These are phyloP conservation scores for Breynia disticha DNA, from an alignment of 441 rosid species.

Conservation along the genomic window DNA sequence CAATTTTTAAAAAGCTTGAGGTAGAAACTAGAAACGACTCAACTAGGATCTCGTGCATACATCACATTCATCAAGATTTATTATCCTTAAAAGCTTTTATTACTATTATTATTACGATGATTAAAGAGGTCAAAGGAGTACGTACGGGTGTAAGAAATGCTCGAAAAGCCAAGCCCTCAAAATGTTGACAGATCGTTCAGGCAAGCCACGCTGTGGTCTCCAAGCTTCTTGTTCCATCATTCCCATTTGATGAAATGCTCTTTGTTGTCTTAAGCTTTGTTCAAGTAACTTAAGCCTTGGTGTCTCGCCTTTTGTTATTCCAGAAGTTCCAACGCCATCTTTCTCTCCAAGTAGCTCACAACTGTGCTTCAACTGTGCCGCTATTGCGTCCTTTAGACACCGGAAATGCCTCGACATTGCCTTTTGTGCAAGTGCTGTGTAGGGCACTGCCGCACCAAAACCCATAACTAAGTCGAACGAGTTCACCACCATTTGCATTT, in stretches of 20 bases:
- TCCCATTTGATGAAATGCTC: constrained; percentile 88
- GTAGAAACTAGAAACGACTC: constrained; percentile 12
- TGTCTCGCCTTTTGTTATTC: constrained; percentile 87
- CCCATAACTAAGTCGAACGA: constrained; percentile 91
- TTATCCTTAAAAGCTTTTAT: neutral
- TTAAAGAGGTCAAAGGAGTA: constrained; percentile 2
- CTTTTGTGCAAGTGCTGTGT: constrained; percentile 89
- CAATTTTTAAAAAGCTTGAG: constrained; percentile 14
- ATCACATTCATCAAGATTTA: constrained; percentile 3
- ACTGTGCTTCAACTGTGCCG: constrained; percentile 53
- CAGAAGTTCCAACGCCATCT: constrained; percentile 50
- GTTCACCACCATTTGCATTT: constrained; percentile 95
- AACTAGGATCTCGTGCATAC: constrained; percentile 22
- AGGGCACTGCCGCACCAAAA: constrained; percentile 73
- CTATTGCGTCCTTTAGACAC: constrained; percentile 76
- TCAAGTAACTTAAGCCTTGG: constrained; percentile 76
- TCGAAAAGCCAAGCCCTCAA: constrained; percentile 97
- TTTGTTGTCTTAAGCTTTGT: constrained; percentile 82
- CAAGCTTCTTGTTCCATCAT: constrained; percentile 99
- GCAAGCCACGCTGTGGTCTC: constrained; percentile 95
- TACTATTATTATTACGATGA: neutral
- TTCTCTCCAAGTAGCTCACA: constrained; percentile 79
- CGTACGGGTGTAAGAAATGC: constrained; percentile 98
- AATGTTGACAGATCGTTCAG: constrained; percentile 88
- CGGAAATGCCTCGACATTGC: constrained; percentile 96